phyloP scores from a whole-genome alignment of 805 yeast species.

The Candida yuanshanica region DNA sequence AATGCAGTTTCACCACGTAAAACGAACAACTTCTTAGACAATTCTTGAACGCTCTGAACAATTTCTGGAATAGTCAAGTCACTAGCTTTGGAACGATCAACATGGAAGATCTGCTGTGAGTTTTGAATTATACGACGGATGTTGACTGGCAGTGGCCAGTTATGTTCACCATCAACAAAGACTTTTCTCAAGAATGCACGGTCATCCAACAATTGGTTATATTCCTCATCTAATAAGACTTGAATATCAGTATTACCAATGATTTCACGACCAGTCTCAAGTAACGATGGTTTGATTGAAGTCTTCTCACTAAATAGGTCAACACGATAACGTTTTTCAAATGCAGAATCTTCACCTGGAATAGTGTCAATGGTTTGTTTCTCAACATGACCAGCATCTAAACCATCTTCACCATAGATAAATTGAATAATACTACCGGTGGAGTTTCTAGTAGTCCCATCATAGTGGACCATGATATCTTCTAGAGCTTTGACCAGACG shows the following conservation, averaged over 20 bases:
- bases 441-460: constrained; percentile 97
- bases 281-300: constrained; percentile 60
- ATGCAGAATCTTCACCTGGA: constrained; percentile 83
- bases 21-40: constrained; percentile 64
- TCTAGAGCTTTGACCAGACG: constrained; percentile 95
- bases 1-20: constrained; percentile 77
- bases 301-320: constrained; percentile 72
- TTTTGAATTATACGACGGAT: constrained; percentile 94
- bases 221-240: constrained; percentile 76
- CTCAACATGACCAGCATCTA: constrained; percentile 97
- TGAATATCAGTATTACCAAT: constrained; percentile 86
- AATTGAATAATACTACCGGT: constrained; percentile 95
- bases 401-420: constrained; percentile 97
- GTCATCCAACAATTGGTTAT: constrained; percentile 67
- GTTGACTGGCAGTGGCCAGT: constrained; percentile 97
- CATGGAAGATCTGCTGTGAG: constrained; percentile 94
- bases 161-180: constrained; percentile 89
- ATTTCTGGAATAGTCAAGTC: constrained; percentile 84
- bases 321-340: constrained; percentile 78
- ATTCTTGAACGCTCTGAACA: constrained; percentile 60
- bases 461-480: constrained; percentile 96
- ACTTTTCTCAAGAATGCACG: constrained; percentile 77
- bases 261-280: constrained; percentile 89
- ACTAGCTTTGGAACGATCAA: constrained; percentile 84
- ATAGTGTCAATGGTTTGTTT: constrained; percentile 93